Percentiles rank a stretch among this genome's conserved stretches.
Evolutionary conservation across 805 yeast species (phyloP).

Genomic region (Ogataea pignaliae): DNA sequence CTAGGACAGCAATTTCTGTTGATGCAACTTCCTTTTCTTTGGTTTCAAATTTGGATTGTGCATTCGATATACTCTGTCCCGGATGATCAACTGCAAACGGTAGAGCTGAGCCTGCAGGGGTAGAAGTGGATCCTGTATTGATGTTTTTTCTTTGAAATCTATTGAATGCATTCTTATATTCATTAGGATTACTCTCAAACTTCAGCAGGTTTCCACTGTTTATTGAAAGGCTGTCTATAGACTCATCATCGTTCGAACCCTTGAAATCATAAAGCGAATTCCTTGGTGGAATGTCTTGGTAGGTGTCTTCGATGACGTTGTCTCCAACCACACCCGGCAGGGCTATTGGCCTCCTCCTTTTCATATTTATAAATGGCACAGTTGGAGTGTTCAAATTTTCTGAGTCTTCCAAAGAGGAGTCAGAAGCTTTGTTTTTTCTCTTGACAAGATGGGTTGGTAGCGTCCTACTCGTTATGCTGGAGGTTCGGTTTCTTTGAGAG

Average conservation of each 20-base stretch:
- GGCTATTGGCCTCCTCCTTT: constrained; percentile 16
- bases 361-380: constrained; percentile 21
- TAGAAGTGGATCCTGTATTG: constrained; percentile 6
- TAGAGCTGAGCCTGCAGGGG: constrained; percentile 6
- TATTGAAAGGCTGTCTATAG: constrained; percentile 32
- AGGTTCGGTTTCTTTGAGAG: constrained; percentile 21
- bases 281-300: constrained; percentile 46
- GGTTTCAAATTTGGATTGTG: constrained; percentile 12
- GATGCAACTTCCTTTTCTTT: constrained; percentile 20
- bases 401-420: constrained; percentile 45
- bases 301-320: constrained; percentile 10
- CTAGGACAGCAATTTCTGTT: constrained; percentile 64
- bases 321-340: constrained; percentile 12
- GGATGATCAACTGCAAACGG: constrained; percentile 12
- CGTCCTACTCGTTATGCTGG: constrained; percentile 40
- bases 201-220: constrained; percentile 29
- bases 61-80: neutral
- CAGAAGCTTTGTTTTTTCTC: constrained; percentile 34
- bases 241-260: constrained; percentile 36
- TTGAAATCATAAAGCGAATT: constrained; percentile 46
- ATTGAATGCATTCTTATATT: constrained; percentile 43
- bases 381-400: constrained; percentile 19
- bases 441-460: constrained; percentile 46
- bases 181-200: constrained; percentile 37
- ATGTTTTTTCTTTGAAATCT: constrained; percentile 22